Conservation (phyloP, 345 rosid genomes). For the Nasturtium officinale region DNA sequence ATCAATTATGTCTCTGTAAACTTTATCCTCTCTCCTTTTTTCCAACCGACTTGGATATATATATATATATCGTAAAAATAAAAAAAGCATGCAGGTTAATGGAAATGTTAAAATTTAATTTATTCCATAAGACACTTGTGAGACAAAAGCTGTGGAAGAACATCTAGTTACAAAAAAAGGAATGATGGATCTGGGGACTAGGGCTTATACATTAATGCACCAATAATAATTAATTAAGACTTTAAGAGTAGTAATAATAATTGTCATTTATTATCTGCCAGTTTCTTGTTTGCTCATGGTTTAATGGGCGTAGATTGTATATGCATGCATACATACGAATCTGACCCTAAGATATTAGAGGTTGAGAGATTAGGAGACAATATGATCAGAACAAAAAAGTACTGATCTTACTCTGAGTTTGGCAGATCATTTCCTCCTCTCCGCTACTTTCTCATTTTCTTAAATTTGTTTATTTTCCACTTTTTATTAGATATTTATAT, state of each 20-base stretch:
- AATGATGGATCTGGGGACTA: constrained; percentile 46
- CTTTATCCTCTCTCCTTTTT: not conserved
- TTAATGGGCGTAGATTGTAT: not conserved
- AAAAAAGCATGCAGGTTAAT: not conserved
- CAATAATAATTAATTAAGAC: constrained; percentile 25
- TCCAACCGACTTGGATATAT: not conserved
- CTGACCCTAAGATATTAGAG: constrained; percentile 39
- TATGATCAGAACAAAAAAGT: constrained; percentile 33
- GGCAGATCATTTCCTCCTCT: constrained; percentile 34
- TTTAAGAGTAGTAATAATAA: not conserved
- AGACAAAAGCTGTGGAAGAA: constrained; percentile 45
- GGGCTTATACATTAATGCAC: constrained; percentile 32
- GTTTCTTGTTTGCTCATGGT: constrained; percentile 36
- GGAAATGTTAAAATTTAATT: not conserved
- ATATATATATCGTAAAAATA: not conserved
- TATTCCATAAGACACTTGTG: constrained; percentile 26
- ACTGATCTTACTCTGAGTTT: constrained; percentile 30
- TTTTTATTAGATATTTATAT: not conserved
- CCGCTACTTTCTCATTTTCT: not conserved
- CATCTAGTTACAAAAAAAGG: constrained; percentile 40
- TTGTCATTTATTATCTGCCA: constrained; percentile 41
- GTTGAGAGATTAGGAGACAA: constrained; percentile 42
- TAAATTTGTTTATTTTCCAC: not conserved
- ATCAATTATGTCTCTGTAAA: no score
- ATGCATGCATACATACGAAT: constrained; percentile 18